These are phyloP conservation scores for Microcyclospora pomicola DNA, from an alignment of 2,329 filamentous ascomycete genomes.

Conservation along the genomic window DNA sequence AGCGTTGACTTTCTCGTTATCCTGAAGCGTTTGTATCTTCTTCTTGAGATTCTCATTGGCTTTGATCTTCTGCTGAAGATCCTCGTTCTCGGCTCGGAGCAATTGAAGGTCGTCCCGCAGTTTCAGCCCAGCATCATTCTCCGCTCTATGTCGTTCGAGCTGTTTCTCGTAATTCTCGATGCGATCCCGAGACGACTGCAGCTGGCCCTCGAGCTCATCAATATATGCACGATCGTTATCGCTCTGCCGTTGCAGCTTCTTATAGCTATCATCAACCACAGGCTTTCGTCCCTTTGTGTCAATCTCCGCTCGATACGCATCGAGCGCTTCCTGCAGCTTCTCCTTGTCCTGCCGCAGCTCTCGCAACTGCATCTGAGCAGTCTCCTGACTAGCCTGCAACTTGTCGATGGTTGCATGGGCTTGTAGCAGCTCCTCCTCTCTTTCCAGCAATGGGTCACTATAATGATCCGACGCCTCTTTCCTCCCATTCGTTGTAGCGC, in stretches of 20 bases:
- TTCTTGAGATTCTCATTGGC: conserved; percentile 40
- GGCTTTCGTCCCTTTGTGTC: conserved; percentile 26
- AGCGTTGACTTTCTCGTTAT: conserved; percentile 32
- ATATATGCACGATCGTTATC: conserved; percentile 36
- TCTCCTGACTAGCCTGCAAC: conserved; percentile 27
- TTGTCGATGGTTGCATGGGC: conserved; percentile 34
- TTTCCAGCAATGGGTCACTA: conserved; percentile 33
- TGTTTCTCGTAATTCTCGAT: conserved; percentile 34
- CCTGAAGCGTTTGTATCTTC: conserved; percentile 38
- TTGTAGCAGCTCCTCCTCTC: conserved; percentile 36
- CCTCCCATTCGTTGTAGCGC: conserved; percentile 7
- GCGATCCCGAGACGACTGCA: conserved; percentile 29
- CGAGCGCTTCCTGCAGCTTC: conserved; percentile 34
- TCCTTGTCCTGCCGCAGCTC: conserved; percentile 28
- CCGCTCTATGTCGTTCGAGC: conserved; percentile 29
- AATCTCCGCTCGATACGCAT: conserved; percentile 32
- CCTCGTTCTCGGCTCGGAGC: conserved; percentile 34
- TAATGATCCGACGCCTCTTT: conserved; percentile 11
- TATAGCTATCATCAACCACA: conserved; percentile 27
- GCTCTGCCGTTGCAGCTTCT: conserved; percentile 30
- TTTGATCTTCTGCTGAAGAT: conserved; percentile 34
- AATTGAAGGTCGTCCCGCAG: conserved; percentile 38
- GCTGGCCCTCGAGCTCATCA: conserved; percentile 34
- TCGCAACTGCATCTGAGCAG: conserved; percentile 30
- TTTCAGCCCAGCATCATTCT: conserved; percentile 32